Evolutionary conservation across 768 basidiomycete genomes (phyloP), one percentile per base, ranked within the genome.

Genomic region (Sarcodon sp.): DNA sequence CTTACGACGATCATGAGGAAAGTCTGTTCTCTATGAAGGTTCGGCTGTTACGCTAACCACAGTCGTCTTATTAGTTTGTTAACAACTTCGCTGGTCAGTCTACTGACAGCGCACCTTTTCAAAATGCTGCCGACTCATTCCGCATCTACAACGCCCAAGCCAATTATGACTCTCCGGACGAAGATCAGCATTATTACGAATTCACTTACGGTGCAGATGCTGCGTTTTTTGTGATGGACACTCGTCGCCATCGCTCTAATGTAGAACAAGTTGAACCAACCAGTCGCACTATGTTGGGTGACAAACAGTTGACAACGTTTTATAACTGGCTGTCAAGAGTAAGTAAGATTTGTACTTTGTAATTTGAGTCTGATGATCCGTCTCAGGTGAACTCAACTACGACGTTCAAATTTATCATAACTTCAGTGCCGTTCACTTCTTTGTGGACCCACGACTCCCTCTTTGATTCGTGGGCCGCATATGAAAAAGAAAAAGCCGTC

Each of bases 221-320:
- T 7, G 80, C 82, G 0, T 87, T 83, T 61, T 88, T 87, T 64
- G 81, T 87, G n/a, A 65, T 81, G 66, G 85, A 87, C 63, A 83
- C 81, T 1, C 69, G 83, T 13, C 67, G 72, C 6, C 73, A 82
- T 57, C 72, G 82, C 16, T 71, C 72, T 4, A 57, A 65, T 43
- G 61, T 68, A 11, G 56, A 57, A n/a, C 60, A 59, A 0, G 60
- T 62, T 0, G 71, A 69, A 18, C 60, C 63, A 7, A 59, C 59
- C 21, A 71, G 67, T 36, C 61, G 57, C 34, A 83, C 79, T 1
- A 86, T 88, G 80, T 72, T 89, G 11, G 86, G 87, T 16, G 73
- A 75, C 35, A 55, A 60, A 33, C 86, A 88, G 58, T 66, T 85
- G 31, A 61, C 70, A 0, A 76, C 76, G 0, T 66, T 87, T 36